Base-by-base conservation (phyloP, 225 moss, liverwort and hornwort species). In the Sphagnum contortum region DNA sequence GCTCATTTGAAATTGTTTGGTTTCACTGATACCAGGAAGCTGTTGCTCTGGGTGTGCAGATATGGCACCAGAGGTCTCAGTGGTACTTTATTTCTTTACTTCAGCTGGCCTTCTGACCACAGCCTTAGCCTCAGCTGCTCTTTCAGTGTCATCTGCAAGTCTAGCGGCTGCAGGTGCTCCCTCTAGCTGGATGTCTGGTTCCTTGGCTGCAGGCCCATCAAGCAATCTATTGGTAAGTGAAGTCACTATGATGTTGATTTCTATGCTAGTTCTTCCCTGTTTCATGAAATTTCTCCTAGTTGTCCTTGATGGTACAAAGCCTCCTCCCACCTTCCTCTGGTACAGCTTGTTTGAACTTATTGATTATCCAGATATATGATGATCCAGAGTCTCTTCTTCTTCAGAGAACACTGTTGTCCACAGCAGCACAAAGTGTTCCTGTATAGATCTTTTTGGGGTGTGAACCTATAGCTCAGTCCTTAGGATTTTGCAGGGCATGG, bases 31-130 rank as follows among this genome's bases (percentile, higher is more conserved):
- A 94, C 29, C 29, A 29, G 29, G 29, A 29, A 29, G 29, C 29
- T 29, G 29, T 29, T 29, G 29, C 29, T 29, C 29, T 29, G 29
- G 29, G 29, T 29, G 1, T 29, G 29, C 29, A 94, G 93, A 94
- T 69, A 68, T 76, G 44, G 83, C 73, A 64, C 91, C 94, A 49
- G 81, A 83, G 61, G 59, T 79, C 45, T 85, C 94, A 5, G 73
- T 94, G 60, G 87, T 80, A 3, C 47, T 94, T 29, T 91, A 72
- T 66, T 89, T 77, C 50, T 81, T 94, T 75, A 82, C 80, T 45
- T 76, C 80, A 49, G 91, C 87, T 56, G 91, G 87, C 51, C 85
- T 94, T 12, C 67, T 82, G 53, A 83, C 81, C n/a, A 94, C 89
- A 55, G 82, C 85, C 49, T 68, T 94, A 54, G 86, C 80, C 54